Conservation (phyloP, 73 alveolate species). For the Symbiodinium pilosum region DNA sequence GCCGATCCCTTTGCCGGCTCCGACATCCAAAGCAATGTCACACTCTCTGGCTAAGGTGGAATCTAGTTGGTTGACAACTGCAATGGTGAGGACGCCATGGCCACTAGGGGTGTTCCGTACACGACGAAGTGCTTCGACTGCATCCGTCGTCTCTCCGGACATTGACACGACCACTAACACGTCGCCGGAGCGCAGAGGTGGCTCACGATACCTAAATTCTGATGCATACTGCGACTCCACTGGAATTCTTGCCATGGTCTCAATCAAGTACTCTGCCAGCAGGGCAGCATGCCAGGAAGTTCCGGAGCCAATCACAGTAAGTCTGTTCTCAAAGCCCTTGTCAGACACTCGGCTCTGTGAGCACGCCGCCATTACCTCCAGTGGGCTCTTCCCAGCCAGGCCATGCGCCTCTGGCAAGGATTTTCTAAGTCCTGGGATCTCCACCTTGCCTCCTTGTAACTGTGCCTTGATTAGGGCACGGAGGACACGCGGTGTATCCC, state of each 20-base stretch:
- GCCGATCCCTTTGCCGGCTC: constrained; percentile 86
- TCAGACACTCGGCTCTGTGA: constrained; percentile 52
- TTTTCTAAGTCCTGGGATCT: constrained; percentile 59
- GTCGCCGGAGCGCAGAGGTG: constrained; percentile 58
- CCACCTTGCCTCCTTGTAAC: constrained; percentile 20
- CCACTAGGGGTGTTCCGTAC: not conserved
- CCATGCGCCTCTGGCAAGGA: constrained; percentile 68
- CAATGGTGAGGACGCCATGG: constrained; percentile 23
- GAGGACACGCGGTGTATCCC: constrained; percentile 81
- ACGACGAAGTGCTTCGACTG: constrained; percentile 67
- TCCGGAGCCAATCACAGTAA: constrained; percentile 60
- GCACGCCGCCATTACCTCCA: constrained; percentile 40
- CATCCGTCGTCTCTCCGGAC: constrained; percentile 88
- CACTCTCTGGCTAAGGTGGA: constrained; percentile 71
- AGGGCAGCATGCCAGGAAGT: constrained; percentile 80
- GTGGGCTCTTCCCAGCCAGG: constrained; percentile 40
- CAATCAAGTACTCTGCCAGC: constrained; percentile 69
- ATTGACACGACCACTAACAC: constrained; percentile 47
- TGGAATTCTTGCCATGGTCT: constrained; percentile 72
- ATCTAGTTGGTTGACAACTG: constrained; percentile 37
- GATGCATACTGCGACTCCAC: constrained; percentile 87
- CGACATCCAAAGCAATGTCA: constrained; percentile 30
- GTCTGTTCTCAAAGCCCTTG: constrained; percentile 31
- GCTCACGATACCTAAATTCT: constrained; percentile 68
- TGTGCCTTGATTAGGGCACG: constrained; percentile 19